Percentiles rank a stretch among this genome's conserved stretches.
Conservation (phyloP, 495 filamentous ascomycete species). For the Aspergillus heteromorphus region DNA sequence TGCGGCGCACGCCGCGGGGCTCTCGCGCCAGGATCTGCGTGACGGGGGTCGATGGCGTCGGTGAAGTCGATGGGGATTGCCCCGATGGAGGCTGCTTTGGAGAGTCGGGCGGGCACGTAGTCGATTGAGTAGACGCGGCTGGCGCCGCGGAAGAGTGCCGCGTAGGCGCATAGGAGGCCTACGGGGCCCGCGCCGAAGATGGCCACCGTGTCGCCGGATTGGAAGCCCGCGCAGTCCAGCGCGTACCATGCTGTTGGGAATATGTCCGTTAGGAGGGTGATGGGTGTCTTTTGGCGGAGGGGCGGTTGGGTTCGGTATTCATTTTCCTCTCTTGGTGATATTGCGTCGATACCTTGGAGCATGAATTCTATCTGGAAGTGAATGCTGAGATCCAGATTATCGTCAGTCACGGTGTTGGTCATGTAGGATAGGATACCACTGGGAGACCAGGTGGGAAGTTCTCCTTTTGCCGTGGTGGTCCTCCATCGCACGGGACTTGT, state of each 20-base stretch:
- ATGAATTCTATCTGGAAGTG: too few relatives aligned
- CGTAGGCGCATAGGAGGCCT: constrained; percentile 49
- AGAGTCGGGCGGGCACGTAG: constrained; percentile 7
- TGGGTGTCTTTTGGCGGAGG: too few relatives aligned
- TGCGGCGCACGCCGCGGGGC: constrained; percentile 9
- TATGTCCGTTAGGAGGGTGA: constrained; percentile 4
- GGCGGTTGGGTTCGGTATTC: too few relatives aligned
- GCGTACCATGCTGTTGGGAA: constrained; percentile 7
- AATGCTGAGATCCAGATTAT: too few relatives aligned
- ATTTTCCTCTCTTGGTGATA: too few relatives aligned
- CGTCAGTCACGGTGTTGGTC: too few relatives aligned
- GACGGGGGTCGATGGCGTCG: neutral
- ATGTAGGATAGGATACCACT: too few relatives aligned
- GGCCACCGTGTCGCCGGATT: constrained; percentile 8
- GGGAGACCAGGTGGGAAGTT: too few relatives aligned
- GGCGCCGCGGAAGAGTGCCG: constrained; percentile 42
- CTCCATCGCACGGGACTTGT: too few relatives aligned
- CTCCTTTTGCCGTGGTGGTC: too few relatives aligned
- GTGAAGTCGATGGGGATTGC: constrained; percentile 11
- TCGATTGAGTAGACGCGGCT: constrained; percentile 12
- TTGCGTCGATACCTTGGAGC: too few relatives aligned
- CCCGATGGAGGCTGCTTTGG: constrained; percentile 8
- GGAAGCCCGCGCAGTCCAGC: constrained; percentile 1
- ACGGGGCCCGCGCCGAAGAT: constrained; percentile 23
- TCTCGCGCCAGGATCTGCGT: neutral